Evolutionary conservation across 2,329 filamentous ascomycete genomes (phyloP).

Genomic region (Lachnellula cervina): DNA sequence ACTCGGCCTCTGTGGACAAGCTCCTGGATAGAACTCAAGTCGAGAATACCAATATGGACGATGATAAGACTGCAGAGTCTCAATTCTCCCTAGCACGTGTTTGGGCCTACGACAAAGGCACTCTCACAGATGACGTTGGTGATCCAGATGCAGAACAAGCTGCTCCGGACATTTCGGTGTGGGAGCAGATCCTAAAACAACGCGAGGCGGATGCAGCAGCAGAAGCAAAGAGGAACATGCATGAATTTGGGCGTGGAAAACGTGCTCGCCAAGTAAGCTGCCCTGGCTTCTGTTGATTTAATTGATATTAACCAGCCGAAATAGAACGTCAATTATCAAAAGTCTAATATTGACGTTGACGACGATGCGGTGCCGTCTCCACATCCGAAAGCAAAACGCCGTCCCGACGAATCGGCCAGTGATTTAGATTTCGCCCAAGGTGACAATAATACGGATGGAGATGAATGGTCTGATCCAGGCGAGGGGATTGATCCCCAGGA

Average conservation of each 20-base stretch:
- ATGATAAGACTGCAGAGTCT: slow-evolving; percentile 62
- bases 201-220: slow-evolving; percentile 74
- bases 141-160: slow-evolving; percentile 46
- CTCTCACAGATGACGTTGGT: slow-evolving; percentile 59
- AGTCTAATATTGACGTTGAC: slow-evolving; percentile 5
- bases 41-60: slow-evolving; percentile 63
- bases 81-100: slow-evolving; percentile 88
- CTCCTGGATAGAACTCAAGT: slow-evolving; percentile 82
- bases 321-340: slow-evolving; percentile 6
- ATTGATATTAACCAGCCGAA: background rate
- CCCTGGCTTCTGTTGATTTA: background rate
- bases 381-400: background rate
- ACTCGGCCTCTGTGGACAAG: slow-evolving; percentile 76
- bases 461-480: slow-evolving; percentile 6
- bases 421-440: slow-evolving; percentile 14
- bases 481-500: slow-evolving; percentile 8
- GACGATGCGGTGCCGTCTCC: slow-evolving; percentile 9
- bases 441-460: slow-evolving; percentile 8
- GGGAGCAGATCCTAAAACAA: slow-evolving; percentile 85
- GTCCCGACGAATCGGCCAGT: slow-evolving; percentile 6
- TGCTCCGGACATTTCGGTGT: slow-evolving; percentile 63
- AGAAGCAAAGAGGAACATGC: slow-evolving; percentile 61
- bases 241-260: slow-evolving; percentile 81
- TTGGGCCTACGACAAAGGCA: slow-evolving; percentile 78
- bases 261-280: slow-evolving; percentile 39